Evolutionary conservation across 257 asterid species (phyloP), one percentile per base, ranked within the genome.

Genomic region (Nicotiana attenuata): DNA sequence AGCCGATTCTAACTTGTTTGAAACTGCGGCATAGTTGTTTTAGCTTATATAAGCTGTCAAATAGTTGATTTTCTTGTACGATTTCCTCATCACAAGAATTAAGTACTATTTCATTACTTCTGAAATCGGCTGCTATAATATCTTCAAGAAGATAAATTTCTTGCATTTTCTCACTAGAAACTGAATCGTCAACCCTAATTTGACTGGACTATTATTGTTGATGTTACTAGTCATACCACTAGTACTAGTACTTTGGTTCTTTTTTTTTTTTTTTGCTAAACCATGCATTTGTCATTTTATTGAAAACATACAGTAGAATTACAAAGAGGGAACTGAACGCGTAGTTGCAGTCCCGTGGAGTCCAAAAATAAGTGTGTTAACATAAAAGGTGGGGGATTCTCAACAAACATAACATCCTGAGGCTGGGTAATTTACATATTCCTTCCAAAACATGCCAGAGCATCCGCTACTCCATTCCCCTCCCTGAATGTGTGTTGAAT

Each of bases 1-100:
- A 83, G 82, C 82, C 81, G 65, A n/a, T 5, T 52, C 15, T 15
- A 73, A 69, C 81, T 71, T 52, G 64, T 82, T 80, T 82, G 71
- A 6, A 45, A 52, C 8, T 65, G 55, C 69, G 61, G 24, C n/a
- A 28, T 85, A 80, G 57, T 22, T 0, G 35, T 14, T 45, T 14
- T 20, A 41, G 78, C 13, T 20, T 20, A 41, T 41, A 41, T 0
- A 69, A 0, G 78, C 3, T 41, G 10, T 59, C 15, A 59, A 59
- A 59, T 9, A 59, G 26, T 59, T 59, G 2, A 11, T 63, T 63
- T 60, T 60, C 66, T 60, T 60, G 65, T 20, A 60, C 10, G 22
- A 60, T 60, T 28, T 60, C 31, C 0, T 38, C 77, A 68, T n/a
- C 53, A 38, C 0, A 0, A 38, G 6, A 5, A 20, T 41, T 19